Percentiles rank a stretch among this genome's conserved stretches.
Conservation (phyloP, 495 filamentous ascomycete species). For the Trichodelitschia bisporula region DNA sequence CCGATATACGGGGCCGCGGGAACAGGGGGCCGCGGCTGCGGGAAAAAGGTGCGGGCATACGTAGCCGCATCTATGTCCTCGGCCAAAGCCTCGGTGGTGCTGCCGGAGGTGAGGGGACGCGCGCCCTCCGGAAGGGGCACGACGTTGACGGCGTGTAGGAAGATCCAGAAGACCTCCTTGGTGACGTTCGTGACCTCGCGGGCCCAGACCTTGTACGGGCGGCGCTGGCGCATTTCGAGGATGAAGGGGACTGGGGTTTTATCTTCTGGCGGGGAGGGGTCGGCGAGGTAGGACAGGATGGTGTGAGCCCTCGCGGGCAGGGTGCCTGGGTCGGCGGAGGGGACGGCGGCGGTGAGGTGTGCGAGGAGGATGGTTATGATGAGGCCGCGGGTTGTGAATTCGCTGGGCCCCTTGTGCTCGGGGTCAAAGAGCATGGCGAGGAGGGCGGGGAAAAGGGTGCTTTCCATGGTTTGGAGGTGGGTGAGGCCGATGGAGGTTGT, state of each 20-base stretch:
- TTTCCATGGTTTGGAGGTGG: conserved; percentile 56
- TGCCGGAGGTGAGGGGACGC: conserved; percentile 1
- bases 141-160: conserved; percentile 79
- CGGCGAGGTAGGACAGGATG: conserved; percentile 55
- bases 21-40: conserved; percentile 65
- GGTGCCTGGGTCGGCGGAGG: conserved; percentile 31
- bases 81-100: background rate
- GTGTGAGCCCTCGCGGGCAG: conserved; percentile 35
- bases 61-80: conserved; percentile 12
- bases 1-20: conserved; percentile 92
- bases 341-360: conserved; percentile 25
- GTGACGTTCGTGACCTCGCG: conserved; percentile 79
- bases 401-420: conserved; percentile 87
- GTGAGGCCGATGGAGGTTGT: conserved; percentile 67
- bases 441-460: conserved; percentile 63
- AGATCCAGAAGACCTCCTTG: conserved; percentile 99
- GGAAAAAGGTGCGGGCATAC: conserved; percentile 58
- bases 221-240: conserved; percentile 57
- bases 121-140: conserved; percentile 28
- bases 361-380: conserved; percentile 66
- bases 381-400: conserved; percentile 77
- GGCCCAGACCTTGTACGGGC: conserved; percentile 83
- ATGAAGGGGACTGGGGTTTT: conserved; percentile 66
- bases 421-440: conserved; percentile 82
- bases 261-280: conserved; percentile 52